Base-by-base conservation (phyloP, 2,329 filamentous ascomycete species). In the Raffaelea deltoideospora region DNA sequence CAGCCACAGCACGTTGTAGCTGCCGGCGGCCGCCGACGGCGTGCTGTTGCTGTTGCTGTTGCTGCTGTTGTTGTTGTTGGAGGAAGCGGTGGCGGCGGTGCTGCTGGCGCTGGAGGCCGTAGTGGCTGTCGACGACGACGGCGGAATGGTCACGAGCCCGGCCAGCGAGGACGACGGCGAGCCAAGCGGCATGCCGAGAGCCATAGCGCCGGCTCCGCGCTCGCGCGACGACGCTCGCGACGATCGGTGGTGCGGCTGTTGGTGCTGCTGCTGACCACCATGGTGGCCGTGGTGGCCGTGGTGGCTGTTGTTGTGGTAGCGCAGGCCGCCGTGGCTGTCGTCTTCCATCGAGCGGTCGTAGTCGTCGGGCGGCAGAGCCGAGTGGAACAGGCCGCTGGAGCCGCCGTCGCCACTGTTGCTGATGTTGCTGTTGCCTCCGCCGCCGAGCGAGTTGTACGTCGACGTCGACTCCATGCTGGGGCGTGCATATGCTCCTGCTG, bases 1-100 rank as follows among this genome's bases (percentile, higher is more conserved):
- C 15, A 95, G 67, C 67, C 93, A 98, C 32, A 96, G 63, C 8
- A 94, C 74, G 39, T 78, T 80, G 44, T 78, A 79, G 18, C 74
- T 67, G 35, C 69, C 63, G 58, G 28, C 29, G 6, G 32, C 20
- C 38, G 19, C n/a, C n/a, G n/a, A n/a, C n/a, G n/a, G n/a, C n/a
- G n/a, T 17, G 17, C 34, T 22, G 31, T 28, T 31, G n/a, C 26
- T 31, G 14, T 21, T 35, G 22, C 32, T 15, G 20, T 18, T n/a
- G 21, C 15, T 9, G 17, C n/a, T 30, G 28, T 17, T 7, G 28
- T 4, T 18, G 28, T 9, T 14, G 26, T 14, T 28, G 26, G 10
- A 9, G 7, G 10, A 5, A 5, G 10, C 13, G 26, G 10, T 14
- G 7, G 10, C 26, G 6, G 10, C 26, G 26, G 6, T 28, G 26